Evolutionary conservation across 345 rosid species (phyloP).

Genomic region (Psidium friedrichsthalianum): DNA sequence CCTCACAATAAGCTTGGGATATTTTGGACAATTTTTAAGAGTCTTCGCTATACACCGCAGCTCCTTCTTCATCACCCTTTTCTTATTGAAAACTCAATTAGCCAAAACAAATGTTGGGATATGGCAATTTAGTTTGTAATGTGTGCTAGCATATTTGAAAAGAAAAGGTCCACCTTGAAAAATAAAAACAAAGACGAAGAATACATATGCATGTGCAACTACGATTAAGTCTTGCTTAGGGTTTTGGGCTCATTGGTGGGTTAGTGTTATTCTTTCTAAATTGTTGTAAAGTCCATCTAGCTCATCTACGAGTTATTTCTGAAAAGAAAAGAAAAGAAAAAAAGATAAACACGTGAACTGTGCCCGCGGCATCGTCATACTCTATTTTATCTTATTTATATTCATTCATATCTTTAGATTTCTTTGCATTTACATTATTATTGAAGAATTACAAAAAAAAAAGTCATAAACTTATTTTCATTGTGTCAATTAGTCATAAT

Average conservation of each 20-base stretch:
- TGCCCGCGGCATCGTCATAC: background rate
- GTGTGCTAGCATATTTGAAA: background rate
- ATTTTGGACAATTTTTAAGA: too few species aligned
- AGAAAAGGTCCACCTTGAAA: fast-evolving
- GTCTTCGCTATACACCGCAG: background rate
- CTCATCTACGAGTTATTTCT: background rate
- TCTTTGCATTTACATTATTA: background rate
- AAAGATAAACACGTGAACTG: background rate
- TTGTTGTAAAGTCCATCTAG: background rate
- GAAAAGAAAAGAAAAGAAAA: background rate
- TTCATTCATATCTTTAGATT: background rate
- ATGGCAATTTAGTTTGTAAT: background rate
- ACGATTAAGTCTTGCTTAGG: background rate
- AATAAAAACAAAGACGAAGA: background rate
- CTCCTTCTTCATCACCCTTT: background rate
- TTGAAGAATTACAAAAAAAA: too few species aligned
- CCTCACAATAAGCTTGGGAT: too few species aligned
- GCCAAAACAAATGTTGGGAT: background rate
- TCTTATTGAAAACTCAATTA: background rate
- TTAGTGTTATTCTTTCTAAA: background rate
- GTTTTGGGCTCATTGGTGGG: background rate
- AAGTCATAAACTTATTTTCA: too few species aligned
- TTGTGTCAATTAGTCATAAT: too few species aligned
- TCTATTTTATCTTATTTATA: background rate
- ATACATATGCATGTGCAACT: background rate